phyloP scores from a whole-genome alignment of 108 stramenopile genomes.

The Fragilaria crotonensis region DNA sequence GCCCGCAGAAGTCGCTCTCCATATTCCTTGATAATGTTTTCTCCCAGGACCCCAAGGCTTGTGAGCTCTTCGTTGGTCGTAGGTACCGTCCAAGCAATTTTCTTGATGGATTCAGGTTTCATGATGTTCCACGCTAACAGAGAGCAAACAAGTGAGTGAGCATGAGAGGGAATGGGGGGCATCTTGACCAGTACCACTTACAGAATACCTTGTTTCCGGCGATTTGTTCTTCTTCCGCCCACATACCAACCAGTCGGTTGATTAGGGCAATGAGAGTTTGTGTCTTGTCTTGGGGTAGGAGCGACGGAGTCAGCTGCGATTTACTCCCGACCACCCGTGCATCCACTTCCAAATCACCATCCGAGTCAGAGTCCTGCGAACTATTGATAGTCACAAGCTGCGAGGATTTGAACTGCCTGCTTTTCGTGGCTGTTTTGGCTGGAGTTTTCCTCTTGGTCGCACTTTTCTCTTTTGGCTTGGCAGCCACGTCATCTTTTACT shows the following conservation, averaged over 20 bases:
- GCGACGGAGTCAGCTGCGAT: conserved; percentile 8
- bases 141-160: conserved; percentile 1
- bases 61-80: conserved; percentile 63
- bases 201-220: conserved; percentile 68
- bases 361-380: not conserved
- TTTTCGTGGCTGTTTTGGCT: conserved; percentile 16
- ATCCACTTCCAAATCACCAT: not conserved
- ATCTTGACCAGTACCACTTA: conserved; percentile 24
- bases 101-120: conserved; percentile 44
- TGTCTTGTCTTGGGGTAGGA: conserved; percentile 51
- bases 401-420: not conserved
- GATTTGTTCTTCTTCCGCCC: conserved; percentile 81
- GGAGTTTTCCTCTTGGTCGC: conserved; percentile 13
- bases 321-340: conserved; percentile 9
- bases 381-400: not conserved
- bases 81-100: conserved; percentile 59
- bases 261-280: conserved; percentile 40
- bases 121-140: conserved; percentile 79
- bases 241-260: conserved; percentile 58
- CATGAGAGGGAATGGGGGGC: not conserved
- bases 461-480: conserved; percentile 15
- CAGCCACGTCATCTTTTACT: not conserved
- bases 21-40: conserved; percentile 70
- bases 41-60: conserved; percentile 49
- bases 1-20: conserved; percentile 66